Conservation (phyloP, 208 protist genomes). For the Porcisia hertigi region DNA sequence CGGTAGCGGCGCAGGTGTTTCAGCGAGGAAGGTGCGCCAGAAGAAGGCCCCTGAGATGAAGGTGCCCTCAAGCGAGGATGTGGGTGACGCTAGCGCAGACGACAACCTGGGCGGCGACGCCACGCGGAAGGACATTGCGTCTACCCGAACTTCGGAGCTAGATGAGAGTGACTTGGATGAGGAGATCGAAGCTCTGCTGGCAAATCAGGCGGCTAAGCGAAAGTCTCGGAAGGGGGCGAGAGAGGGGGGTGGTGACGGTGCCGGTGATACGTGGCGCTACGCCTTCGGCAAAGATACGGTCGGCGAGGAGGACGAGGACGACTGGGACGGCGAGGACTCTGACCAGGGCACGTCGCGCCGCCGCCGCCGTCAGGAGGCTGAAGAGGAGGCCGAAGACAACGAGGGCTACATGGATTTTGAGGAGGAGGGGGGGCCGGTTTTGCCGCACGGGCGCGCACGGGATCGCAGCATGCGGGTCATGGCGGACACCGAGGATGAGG, state of each 20-base stretch:
- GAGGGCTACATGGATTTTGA: constrained; percentile 22
- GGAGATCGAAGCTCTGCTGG: constrained; percentile 68
- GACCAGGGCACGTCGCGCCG: constrained; percentile 31
- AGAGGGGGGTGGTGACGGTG: constrained; percentile 15
- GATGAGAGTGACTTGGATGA: constrained; percentile 86
- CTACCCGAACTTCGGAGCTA: constrained; percentile 43
- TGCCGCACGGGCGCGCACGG: constrained; percentile 15
- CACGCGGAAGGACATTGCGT: constrained; percentile 22
- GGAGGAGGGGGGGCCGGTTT: constrained; percentile 32
- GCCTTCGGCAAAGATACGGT: constrained; percentile 73
- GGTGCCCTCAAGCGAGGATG: neutral
- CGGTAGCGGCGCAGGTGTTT: neutral
- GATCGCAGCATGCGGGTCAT: constrained; percentile 46
- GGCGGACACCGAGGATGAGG: constrained; percentile 41
- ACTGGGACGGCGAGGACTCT: constrained; percentile 41
- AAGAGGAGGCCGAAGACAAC: constrained; percentile 16
- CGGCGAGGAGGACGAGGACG: constrained; percentile 45
- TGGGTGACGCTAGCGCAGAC: constrained; percentile 11
- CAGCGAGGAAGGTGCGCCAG: neutral
- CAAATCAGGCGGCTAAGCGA: constrained; percentile 23
- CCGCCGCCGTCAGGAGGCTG: constrained; percentile 33
- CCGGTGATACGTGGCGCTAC: constrained; percentile 75
- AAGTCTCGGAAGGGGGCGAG: constrained; percentile 27
- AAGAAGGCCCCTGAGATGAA: neutral
- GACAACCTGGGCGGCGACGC: constrained; percentile 5